phyloP scores from a whole-genome alignment of 805 yeast species.

The Suhomyces vadensis region DNA sequence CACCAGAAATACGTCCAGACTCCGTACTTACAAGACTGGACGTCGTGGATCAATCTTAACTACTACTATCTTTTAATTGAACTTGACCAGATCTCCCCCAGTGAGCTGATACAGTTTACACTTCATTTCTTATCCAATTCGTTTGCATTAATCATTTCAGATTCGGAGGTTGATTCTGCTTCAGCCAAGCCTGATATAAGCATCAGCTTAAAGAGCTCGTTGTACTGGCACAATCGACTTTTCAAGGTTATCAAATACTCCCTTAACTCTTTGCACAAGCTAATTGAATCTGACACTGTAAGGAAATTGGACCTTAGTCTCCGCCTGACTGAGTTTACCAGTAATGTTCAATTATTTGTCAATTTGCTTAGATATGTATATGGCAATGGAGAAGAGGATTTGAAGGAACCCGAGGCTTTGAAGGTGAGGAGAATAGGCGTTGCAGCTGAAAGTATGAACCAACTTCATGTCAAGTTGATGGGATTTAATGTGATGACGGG shows the following conservation, averaged over 20 bases:
- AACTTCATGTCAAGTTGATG: slow-evolving; percentile 20
- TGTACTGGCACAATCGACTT: slow-evolving; percentile 38
- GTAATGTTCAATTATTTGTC: slow-evolving; percentile 33
- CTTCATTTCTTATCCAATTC: slow-evolving; percentile 43
- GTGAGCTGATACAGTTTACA: slow-evolving; percentile 42
- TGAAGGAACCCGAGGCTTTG: slow-evolving; percentile 12
- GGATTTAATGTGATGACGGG: slow-evolving; percentile 22
- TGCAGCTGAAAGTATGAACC: slow-evolving; percentile 13
- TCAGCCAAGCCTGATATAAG: slow-evolving; percentile 16
- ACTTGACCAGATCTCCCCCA: slow-evolving; percentile 39
- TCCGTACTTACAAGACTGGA: slow-evolving; percentile 32
- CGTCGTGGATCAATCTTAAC: slow-evolving; percentile 36
- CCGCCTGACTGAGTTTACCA: slow-evolving; percentile 32
- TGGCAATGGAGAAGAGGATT: slow-evolving; percentile 10
- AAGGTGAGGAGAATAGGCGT: slow-evolving; percentile 12
- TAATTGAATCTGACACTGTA: slow-evolving; percentile 14
- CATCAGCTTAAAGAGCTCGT: slow-evolving; percentile 21
- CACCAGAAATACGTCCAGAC: slow-evolving; percentile 29
- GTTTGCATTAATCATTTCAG: slow-evolving; percentile 34
- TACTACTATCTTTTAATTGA: slow-evolving; percentile 42
- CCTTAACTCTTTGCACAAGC: slow-evolving; percentile 21
- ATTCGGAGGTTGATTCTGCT: slow-evolving; percentile 11
- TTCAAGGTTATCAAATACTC: slow-evolving; percentile 38
- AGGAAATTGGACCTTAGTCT: slow-evolving; percentile 19
- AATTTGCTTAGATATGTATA: slow-evolving; percentile 32